phyloP scores from a whole-genome alignment of 768 basidiomycete genomes.

The Kwoniella dejecticola region DNA sequence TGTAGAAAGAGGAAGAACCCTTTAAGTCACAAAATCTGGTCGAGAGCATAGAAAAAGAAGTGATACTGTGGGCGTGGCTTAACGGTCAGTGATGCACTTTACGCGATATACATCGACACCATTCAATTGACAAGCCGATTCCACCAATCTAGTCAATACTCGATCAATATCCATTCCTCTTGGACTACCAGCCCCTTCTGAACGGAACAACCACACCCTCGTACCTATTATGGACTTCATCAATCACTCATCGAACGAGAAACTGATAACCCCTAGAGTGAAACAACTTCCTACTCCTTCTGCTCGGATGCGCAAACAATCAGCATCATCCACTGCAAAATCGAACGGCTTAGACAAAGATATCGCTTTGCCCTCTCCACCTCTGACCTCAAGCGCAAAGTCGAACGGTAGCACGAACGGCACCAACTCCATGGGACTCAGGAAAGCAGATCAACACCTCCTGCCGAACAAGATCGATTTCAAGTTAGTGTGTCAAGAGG shows the following conservation, averaged over 20 bases:
- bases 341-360: constrained; percentile 49
- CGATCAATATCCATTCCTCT: constrained; percentile 68
- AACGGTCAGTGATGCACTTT: constrained; percentile 73
- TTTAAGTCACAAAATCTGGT: constrained; percentile 24
- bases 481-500: constrained; percentile 58
- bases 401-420: constrained; percentile 1
- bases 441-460: constrained; percentile 31
- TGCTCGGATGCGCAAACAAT: constrained; percentile 27
- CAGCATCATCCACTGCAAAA: constrained; percentile 41
- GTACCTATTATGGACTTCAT: constrained; percentile 90
- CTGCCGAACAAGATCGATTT: constrained; percentile 43
- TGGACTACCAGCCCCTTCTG: constrained; percentile 59
- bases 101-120: constrained; percentile 5
- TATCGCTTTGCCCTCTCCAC: constrained; percentile 36
- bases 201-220: constrained; percentile 75
- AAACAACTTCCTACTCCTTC: constrained; percentile 57
- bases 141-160: constrained; percentile 71
- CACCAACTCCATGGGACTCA: not conserved
- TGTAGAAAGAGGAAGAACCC: constrained; percentile 22
- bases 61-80: constrained; percentile 88
- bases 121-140: not conserved
- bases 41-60: constrained; percentile 44
- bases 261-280: constrained; percentile 33
- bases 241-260: constrained; percentile 64
- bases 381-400: constrained; percentile 61